Base-by-base conservation (phyloP, 257 asterid species). In the Plectranthus barbatus region DNA sequence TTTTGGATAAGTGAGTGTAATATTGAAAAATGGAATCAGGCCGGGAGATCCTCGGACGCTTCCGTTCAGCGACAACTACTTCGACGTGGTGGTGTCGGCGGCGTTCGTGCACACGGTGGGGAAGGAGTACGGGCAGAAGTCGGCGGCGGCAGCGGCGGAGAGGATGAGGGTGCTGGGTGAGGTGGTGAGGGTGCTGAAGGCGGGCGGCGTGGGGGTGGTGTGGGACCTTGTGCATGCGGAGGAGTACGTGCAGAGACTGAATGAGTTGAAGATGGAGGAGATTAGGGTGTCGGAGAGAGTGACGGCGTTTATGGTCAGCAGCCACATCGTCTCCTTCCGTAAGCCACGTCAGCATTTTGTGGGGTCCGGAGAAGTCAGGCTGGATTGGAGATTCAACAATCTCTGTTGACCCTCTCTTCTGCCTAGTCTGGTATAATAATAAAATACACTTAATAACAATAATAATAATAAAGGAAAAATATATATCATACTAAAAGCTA, bases 61-160 rank as follows among this genome's bases (percentile, higher is more conserved):
- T 7, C 98, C 98, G 5, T 91, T 91, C 74, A 73, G 68, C 57
- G 96, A 91, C 63, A 76, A 79, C 39, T 88, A 75, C 80, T 91
- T 91, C 72, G 96, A 91, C 74, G 98, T 88, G 75, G 96, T 91
- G 78, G 96, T 85, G n/a, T 91, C 98, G 41, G 95, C 95, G 9
- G 88, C 65, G 41, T 91, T 91, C 76, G 85, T 91, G 41, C 98
- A 88, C 85, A 84, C 76, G 49, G 96, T 91, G 36, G 98, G 98
- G 60, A 88, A 84, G 71, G 96, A 91, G 80, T 81, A 72, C 62
- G 96, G 98, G 63, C 77, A 76, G 36, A 84, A 79, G 64, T 66
- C 95, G 2, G 95, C 87, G 15, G 96, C 88, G 9, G 98, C 96
- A 19, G 87, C 81, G 42, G 96, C 96, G 62, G 98, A 91, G 77